These are phyloP conservation scores for Quercus alba DNA, from an alignment of 306 rosid genomes.

Conservation along the genomic window DNA sequence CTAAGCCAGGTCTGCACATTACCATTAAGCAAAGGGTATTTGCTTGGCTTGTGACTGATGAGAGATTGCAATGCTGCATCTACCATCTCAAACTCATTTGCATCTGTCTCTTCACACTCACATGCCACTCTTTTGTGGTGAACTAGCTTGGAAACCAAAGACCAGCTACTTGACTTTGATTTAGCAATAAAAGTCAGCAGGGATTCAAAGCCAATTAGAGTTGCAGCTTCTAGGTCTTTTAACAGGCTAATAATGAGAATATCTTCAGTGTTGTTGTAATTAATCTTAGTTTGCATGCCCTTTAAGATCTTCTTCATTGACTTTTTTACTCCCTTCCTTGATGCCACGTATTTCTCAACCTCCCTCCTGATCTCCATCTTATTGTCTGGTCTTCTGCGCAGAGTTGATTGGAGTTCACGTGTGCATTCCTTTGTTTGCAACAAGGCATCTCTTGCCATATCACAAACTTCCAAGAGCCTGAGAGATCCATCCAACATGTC, in stretches of 20 bases:
- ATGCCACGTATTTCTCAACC: constrained; percentile 20
- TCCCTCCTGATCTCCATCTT: constrained; percentile 5
- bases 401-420: constrained; percentile 11
- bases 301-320: constrained; percentile 21
- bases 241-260: constrained; percentile 12
- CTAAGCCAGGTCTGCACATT: constrained; percentile 16
- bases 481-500: constrained; percentile 20
- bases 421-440: constrained; percentile 22
- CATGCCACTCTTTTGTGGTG: constrained; percentile 19
- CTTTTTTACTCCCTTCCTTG: constrained; percentile 34
- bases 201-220: constrained; percentile 11
- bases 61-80: constrained; percentile 15
- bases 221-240: constrained; percentile 22
- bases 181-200: constrained; percentile 11
- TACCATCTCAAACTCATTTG: constrained; percentile 22
- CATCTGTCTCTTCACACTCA: constrained; percentile 10
- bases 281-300: constrained; percentile 8
- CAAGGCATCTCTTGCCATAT: constrained; percentile 20
- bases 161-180: constrained; percentile 15
- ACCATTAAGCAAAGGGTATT: background rate
- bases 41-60: background rate
- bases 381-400: constrained; percentile 3
- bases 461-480: constrained; percentile 16
- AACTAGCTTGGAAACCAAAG: constrained; percentile 17
- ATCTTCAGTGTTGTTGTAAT: background rate